Conservation (phyloP, 495 filamentous ascomycete species). For the Penicillium manginii region DNA sequence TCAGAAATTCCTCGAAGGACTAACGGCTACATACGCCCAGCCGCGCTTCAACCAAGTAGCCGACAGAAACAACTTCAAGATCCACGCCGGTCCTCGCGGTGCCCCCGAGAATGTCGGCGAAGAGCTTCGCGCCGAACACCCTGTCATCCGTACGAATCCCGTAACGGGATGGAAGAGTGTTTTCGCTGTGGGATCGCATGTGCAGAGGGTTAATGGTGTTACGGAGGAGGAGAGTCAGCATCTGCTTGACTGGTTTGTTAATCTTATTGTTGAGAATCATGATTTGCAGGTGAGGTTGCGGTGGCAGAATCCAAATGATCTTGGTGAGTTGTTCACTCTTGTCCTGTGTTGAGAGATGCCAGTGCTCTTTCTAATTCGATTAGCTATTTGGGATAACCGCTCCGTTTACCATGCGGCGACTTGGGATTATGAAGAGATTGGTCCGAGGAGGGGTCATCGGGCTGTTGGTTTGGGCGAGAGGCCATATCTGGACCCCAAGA, state of each 20-base stretch:
- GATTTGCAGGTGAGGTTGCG: constrained; percentile 74
- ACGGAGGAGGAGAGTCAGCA: constrained; percentile 65
- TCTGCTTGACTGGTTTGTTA: constrained; percentile 64
- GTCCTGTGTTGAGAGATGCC: background rate
- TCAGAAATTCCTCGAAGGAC: constrained; percentile 66
- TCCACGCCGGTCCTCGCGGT: constrained; percentile 62
- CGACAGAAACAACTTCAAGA: constrained; percentile 54
- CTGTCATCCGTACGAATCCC: constrained; percentile 80
- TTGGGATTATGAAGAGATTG: constrained; percentile 66
- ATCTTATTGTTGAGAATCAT: constrained; percentile 73
- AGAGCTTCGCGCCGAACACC: constrained; percentile 65
- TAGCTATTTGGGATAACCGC: constrained; percentile 82
- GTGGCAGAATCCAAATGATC: constrained; percentile 64
- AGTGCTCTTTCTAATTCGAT: background rate
- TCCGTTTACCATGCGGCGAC: constrained; percentile 72
- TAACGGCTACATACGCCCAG: constrained; percentile 69
- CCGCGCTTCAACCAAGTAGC: constrained; percentile 62
- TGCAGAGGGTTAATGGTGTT: constrained; percentile 66
- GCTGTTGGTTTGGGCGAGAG: constrained; percentile 69
- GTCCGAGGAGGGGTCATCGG: constrained; percentile 60
- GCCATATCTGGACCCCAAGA: constrained; percentile 64
- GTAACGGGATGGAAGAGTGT: constrained; percentile 82
- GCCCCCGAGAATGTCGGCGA: constrained; percentile 70
- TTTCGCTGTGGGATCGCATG: constrained; percentile 66
- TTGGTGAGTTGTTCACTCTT: constrained; percentile 37